Conservation (phyloP, 257 asterid genomes). For the Schizonepeta tenuifolia region DNA sequence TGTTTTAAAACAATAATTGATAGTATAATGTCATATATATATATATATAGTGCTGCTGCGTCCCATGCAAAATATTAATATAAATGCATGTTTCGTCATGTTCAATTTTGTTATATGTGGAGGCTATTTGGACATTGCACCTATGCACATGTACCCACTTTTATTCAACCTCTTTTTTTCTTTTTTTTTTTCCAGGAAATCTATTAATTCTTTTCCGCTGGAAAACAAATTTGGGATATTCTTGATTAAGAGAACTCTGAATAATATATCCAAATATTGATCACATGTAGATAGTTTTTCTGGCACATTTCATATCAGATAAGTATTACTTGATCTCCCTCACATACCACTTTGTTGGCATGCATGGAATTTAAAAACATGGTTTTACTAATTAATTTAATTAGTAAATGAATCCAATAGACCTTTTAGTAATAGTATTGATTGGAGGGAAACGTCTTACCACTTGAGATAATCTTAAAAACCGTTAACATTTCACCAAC, state of each 20-base stretch:
- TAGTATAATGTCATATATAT: too few species aligned
- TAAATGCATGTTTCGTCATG: constrained; percentile 21
- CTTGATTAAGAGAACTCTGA: neutral
- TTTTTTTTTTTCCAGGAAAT: neutral
- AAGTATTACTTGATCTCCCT: too few species aligned
- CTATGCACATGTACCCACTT: neutral
- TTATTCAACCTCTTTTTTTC: neutral
- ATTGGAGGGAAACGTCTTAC: too few species aligned
- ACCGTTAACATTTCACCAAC: too few species aligned
- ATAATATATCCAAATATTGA: neutral
- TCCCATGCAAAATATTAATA: neutral
- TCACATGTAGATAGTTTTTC: constrained; percentile 2
- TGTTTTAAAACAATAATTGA: constrained; percentile 9
- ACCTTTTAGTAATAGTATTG: too few species aligned
- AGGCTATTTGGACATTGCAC: neutral
- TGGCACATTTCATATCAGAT: neutral
- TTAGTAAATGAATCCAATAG: too few species aligned
- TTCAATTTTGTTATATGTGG: neutral
- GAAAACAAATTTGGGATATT: neutral
- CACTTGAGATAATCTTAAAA: too few species aligned
- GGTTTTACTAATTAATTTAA: too few species aligned
- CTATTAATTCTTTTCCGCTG: neutral
- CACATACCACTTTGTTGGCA: too few species aligned
- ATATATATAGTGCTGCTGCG: neutral
- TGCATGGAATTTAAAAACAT: too few species aligned